Evolutionary conservation across 169 alveolate species (phyloP).

Genomic region (Amoebophrya sp.): DNA sequence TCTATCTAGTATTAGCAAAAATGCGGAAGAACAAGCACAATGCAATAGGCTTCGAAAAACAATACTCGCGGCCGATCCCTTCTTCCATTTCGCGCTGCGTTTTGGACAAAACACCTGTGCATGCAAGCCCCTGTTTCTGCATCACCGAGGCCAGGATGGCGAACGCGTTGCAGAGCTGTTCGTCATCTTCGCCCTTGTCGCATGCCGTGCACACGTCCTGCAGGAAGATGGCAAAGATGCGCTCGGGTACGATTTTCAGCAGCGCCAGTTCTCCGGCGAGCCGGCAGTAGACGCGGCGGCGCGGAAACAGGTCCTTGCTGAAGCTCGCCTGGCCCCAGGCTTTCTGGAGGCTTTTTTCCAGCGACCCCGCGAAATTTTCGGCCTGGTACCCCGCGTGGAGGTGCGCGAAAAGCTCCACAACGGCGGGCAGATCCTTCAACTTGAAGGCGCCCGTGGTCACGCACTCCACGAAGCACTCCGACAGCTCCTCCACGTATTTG

Average conservation of each 20-base stretch:
- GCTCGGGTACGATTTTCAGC: background rate
- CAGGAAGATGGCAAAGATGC: background rate
- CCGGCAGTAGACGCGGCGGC: background rate
- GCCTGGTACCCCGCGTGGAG: background rate
- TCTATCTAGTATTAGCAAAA: no score
- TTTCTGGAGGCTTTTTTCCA: background rate
- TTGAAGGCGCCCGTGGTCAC: background rate
- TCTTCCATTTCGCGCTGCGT: constrained; percentile 1
- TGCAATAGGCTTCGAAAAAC: no score
- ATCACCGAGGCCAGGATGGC: background rate
- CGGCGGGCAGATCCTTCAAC: background rate
- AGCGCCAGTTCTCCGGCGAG: background rate
- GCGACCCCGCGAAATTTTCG: background rate
- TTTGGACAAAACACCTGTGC: background rate
- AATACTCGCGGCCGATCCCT: background rate
- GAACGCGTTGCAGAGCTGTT: background rate
- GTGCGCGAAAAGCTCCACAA: background rate
- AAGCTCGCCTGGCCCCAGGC: background rate
- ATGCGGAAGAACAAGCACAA: no score
- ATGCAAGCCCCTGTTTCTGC: background rate
- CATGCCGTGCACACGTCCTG: background rate
- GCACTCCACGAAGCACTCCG: background rate
- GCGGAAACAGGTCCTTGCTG: background rate
- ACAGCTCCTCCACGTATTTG: background rate
- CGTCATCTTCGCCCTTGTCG: background rate